Evolutionary conservation across 192 early-diverging fungal genomes (phyloP), one percentile per base, ranked within the genome.

Genomic region (Dissophora globulifera): DNA sequence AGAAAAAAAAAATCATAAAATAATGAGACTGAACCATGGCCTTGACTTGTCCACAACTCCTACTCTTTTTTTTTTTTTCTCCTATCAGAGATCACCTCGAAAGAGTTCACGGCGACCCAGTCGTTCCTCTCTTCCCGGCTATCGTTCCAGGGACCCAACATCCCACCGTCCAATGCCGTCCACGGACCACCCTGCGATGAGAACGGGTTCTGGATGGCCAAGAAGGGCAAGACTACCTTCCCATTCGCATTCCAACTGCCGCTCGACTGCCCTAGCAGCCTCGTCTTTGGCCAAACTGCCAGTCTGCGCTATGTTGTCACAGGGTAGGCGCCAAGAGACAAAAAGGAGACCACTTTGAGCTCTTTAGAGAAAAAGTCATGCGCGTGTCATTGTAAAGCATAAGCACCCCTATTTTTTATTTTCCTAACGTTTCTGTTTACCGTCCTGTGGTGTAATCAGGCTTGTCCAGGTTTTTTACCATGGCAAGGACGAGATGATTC

Each of bases 181-280:
- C 60, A 80, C 49, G 88, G 88, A 6, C 82, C n/a, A n/a, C n/a
- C 80, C 1, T 63, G 52, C 26, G 79, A 84, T 31, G 68, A 81
- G 26, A 42, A 61, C 41, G 85, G 87, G 4, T 86, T 78, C 60
- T 90, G 86, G 84, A 69, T 63, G 26, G 88, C 88, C 8, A 83
- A 83, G 51, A 90, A 90, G 59, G 87, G 83, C 42, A 90, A 87
- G 63, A 89, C 88, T 15, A 85, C 84, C 0, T 90, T 90, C 54
- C 84, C 86, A 3, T 90, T 90, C 62, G 78, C 87, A 11, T 90
- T 90, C 55, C 79, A 86, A 26, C 72, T 90, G 11, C 86, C 86
- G n/a, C 62, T 76, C 23, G 87, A 90, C 50, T 82, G 82, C 8
- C 87, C 88, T 47, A 83, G 81, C 64, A 88, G 84, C 9, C 68